phyloP scores from a whole-genome alignment of 345 rosid genomes.

The Euphorbia lathyris region DNA sequence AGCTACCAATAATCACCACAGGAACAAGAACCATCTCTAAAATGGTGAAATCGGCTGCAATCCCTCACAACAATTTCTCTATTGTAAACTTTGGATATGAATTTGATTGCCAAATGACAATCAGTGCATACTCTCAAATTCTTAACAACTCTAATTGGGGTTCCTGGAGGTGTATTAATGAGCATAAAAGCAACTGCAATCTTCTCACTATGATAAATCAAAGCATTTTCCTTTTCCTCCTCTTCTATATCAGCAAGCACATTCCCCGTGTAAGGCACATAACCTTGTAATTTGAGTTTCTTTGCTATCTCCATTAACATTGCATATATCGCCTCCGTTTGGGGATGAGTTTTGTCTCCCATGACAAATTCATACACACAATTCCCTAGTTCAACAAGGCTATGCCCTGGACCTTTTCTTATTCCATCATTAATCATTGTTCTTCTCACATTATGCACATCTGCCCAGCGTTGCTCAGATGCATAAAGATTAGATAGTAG shows the following conservation, averaged over 20 bases:
- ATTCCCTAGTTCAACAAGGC: slow-evolving; percentile 75
- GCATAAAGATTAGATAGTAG: slow-evolving; percentile 84
- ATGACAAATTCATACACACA: slow-evolving; percentile 59
- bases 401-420: slow-evolving; percentile 65
- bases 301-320: slow-evolving; percentile 57
- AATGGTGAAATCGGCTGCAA: slow-evolving; percentile 82
- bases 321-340: slow-evolving; percentile 44
- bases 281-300: slow-evolving; percentile 58
- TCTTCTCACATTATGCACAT: slow-evolving; percentile 60
- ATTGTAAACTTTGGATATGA: slow-evolving; percentile 57
- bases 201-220: slow-evolving; percentile 82
- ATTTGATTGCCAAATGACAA: slow-evolving; percentile 76
- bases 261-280: slow-evolving; percentile 48
- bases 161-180: slow-evolving; percentile 45
- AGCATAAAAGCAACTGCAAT: slow-evolving; percentile 82
- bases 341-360: slow-evolving; percentile 64
- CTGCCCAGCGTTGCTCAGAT: slow-evolving; percentile 64
- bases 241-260: slow-evolving; percentile 73
- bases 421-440: slow-evolving; percentile 59
- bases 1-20: slow-evolving; percentile 36
- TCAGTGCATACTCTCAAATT: slow-evolving; percentile 82
- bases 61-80: slow-evolving; percentile 77
- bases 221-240: slow-evolving; percentile 71
- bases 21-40: slow-evolving; percentile 61
- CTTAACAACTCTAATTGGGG: slow-evolving; percentile 61